Conservation (phyloP, 495 filamentous ascomycete species). For the Penicillium simplicissimum region DNA sequence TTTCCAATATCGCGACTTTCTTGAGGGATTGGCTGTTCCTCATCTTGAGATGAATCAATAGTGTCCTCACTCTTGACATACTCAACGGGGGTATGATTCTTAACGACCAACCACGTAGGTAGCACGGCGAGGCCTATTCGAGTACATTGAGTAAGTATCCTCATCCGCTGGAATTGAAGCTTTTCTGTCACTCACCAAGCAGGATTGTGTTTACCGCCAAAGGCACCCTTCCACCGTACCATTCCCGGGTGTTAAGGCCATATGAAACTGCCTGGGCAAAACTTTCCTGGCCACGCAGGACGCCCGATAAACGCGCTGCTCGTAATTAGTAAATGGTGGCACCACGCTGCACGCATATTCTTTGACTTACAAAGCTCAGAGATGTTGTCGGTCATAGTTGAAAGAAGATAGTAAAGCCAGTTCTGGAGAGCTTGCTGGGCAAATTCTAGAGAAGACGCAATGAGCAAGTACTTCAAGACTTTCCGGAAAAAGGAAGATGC, state of each 20-base stretch:
- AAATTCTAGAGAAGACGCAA: slow-evolving; percentile 28
- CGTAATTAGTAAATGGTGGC: slow-evolving; percentile 20
- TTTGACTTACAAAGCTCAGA: slow-evolving; percentile 51
- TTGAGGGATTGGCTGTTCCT: background rate
- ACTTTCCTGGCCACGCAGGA: slow-evolving; percentile 61
- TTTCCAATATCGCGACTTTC: background rate
- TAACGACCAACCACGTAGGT: slow-evolving; percentile 32
- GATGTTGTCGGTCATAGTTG: slow-evolving; percentile 55
- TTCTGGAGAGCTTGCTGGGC: slow-evolving; percentile 49
- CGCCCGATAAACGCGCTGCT: slow-evolving; percentile 53
- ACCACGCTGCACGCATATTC: slow-evolving; percentile 8
- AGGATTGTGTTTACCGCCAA: slow-evolving; percentile 52
- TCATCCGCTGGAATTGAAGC: background rate
- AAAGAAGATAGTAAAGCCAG: slow-evolving; percentile 60
- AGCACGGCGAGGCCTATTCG: slow-evolving; percentile 25
- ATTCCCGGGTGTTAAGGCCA: slow-evolving; percentile 51
- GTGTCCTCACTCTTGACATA: slow-evolving; percentile 5
- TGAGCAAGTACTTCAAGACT: slow-evolving; percentile 1
- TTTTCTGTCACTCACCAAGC: slow-evolving; percentile 33
- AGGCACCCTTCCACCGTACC: slow-evolving; percentile 50
- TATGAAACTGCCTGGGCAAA: slow-evolving; percentile 62
- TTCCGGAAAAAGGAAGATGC: background rate
- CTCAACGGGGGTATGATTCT: slow-evolving; percentile 22
- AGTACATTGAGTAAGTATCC: background rate
- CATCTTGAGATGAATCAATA: background rate